Percentiles rank a stretch among this genome's conserved stretches.
These are phyloP conservation scores for Botrytis fabae DNA, from an alignment of 2,329 filamentous ascomycete genomes.

Conservation along the genomic window DNA sequence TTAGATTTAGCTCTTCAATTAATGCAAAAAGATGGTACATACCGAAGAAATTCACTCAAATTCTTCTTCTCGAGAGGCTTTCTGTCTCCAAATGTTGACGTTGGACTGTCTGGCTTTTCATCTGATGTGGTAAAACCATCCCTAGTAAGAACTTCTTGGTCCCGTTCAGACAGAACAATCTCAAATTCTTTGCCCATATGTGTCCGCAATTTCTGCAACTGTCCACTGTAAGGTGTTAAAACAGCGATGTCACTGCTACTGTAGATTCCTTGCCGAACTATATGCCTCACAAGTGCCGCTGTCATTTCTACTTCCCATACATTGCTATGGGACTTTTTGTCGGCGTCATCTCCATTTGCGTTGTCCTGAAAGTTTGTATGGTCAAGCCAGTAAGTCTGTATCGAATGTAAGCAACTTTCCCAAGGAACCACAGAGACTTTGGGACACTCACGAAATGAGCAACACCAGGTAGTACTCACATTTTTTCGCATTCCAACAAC, in stretches of 20 bases:
- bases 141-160: conserved; percentile 36
- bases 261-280: conserved; percentile 65
- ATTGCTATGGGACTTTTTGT: conserved; percentile 44
- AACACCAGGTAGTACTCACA: background rate
- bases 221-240: conserved; percentile 64
- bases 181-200: conserved; percentile 38
- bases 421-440: background rate
- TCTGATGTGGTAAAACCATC: conserved; percentile 27
- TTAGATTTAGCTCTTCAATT: background rate
- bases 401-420: background rate
- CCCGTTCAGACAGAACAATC: conserved; percentile 39
- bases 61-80: conserved; percentile 31
- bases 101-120: background rate
- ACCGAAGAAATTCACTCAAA: conserved; percentile 35
- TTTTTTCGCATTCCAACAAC: conserved; percentile 37
- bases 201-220: conserved; percentile 45
- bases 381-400: conserved; percentile 35
- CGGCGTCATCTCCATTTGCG: conserved; percentile 11
- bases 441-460: background rate
- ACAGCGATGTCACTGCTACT: conserved; percentile 64
- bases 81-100: background rate
- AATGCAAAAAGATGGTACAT: background rate
- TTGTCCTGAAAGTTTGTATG: conserved; percentile 33
- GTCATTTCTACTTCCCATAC: conserved; percentile 64
- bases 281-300: conserved; percentile 60